Conservation (phyloP, 2,329 filamentous ascomycete genomes). For the Leptographium lundbergii region DNA sequence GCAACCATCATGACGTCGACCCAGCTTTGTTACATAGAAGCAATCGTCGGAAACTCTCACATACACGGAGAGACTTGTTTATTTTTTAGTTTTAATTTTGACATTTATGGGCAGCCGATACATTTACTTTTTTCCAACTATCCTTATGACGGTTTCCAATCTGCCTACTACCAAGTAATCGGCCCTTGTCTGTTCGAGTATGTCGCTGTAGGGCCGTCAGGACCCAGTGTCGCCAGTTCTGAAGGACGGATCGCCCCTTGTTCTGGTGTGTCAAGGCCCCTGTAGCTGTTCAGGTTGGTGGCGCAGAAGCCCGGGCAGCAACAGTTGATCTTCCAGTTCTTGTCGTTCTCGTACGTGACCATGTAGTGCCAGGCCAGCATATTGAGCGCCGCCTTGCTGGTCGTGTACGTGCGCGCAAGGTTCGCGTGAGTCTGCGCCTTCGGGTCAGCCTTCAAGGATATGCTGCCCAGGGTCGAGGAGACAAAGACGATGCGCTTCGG, state of each 20-base stretch:
- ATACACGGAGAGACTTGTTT: too few relatives aligned
- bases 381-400: constrained; percentile 18
- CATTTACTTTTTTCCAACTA: not conserved
- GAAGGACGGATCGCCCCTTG: constrained; percentile 18
- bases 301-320: constrained; percentile 25
- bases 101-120: not conserved
- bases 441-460: constrained; percentile 11
- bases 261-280: constrained; percentile 12
- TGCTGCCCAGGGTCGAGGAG: constrained; percentile 13
- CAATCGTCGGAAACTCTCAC: too few relatives aligned
- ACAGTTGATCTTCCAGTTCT: constrained; percentile 20
- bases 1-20: too few relatives aligned
- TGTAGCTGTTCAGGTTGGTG: constrained; percentile 16
- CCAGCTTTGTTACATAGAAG: too few relatives aligned
- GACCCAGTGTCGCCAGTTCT: constrained; percentile 17
- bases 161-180: constrained; percentile 8
- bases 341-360: constrained; percentile 16
- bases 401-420: constrained; percentile 12
- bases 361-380: constrained; percentile 19
- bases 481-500: constrained; percentile 16
- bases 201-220: constrained; percentile 19
- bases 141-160: not conserved
- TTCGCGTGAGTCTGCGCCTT: constrained; percentile 2
- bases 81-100: too few relatives aligned
- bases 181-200: constrained; percentile 15